Evolutionary conservation across 73 alveolate genomes (phyloP).

Genomic region (Halteria grandinella): DNA sequence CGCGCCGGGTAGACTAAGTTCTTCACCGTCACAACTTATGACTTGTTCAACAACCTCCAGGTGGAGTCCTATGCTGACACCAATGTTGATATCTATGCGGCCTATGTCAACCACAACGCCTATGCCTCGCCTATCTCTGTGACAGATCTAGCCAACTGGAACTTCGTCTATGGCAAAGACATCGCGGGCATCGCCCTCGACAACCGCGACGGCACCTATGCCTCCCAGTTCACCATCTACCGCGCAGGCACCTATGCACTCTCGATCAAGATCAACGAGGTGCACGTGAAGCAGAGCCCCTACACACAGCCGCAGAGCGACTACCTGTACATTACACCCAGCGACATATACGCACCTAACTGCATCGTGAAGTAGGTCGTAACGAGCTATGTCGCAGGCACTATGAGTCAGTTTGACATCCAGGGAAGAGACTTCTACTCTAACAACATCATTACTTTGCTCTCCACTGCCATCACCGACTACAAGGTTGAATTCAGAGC

Average conservation of each 20-base stretch:
- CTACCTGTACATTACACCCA: conserved; percentile 36
- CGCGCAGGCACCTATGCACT: conserved; percentile 69
- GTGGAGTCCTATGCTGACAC: neutral
- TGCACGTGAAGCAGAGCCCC: conserved; percentile 46
- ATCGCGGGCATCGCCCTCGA: conserved; percentile 62
- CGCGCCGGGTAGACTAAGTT: conserved; percentile 59
- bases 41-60: conserved; percentile 32
- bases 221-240: conserved; percentile 67
- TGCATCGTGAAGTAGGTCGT: conserved; percentile 23
- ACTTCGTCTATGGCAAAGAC: conserved; percentile 56
- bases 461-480: conserved; percentile 36
- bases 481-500: conserved; percentile 33
- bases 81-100: conserved; percentile 38
- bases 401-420: conserved; percentile 45
- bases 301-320: conserved; percentile 20
- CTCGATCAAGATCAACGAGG: conserved; percentile 46
- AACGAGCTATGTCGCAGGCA: conserved; percentile 53
- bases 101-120: conserved; percentile 20
- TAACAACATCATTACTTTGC: conserved; percentile 57
- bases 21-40: conserved; percentile 48
- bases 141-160: conserved; percentile 67
- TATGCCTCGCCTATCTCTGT: conserved; percentile 62
- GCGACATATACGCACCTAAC: conserved; percentile 54
- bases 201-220: conserved; percentile 61
- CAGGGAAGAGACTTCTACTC: conserved; percentile 73